A percentile compares a stretch with the other conserved stretches of the same genome.
phyloP scores from a whole-genome alignment of 129 eudicot species.

The Helianthus tuberosus region DNA sequence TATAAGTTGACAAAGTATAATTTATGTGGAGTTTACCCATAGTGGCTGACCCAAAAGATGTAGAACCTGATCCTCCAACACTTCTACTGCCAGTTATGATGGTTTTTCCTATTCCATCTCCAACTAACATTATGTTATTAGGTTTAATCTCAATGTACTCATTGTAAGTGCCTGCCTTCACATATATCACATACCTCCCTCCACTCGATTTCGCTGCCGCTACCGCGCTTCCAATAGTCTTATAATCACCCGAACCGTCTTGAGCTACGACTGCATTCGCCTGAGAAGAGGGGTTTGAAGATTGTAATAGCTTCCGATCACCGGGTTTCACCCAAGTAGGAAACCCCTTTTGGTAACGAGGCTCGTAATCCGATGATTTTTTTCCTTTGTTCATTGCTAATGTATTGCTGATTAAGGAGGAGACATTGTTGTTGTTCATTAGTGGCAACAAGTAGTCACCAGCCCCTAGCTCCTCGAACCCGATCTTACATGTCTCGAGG shows the following conservation, averaged over 20 bases:
- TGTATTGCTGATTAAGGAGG: slow-evolving; percentile 55
- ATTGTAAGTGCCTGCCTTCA: slow-evolving; percentile 57
- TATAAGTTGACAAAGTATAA: not conserved
- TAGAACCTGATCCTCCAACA: slow-evolving; percentile 63
- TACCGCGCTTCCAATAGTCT: slow-evolving; percentile 53
- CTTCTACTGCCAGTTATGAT: slow-evolving; percentile 77
- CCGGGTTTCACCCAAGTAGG: slow-evolving; percentile 58
- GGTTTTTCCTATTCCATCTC: slow-evolving; percentile 87
- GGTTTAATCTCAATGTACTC: slow-evolving; percentile 52
- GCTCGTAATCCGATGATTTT: not conserved
- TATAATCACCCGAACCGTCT: slow-evolving; percentile 69
- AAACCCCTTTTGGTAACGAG: slow-evolving; percentile 41
- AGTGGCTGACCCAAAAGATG: slow-evolving; percentile 68
- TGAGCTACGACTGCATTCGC: slow-evolving; percentile 74
- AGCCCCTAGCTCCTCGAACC: slow-evolving; percentile 52
- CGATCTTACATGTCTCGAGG: slow-evolving; percentile 57
- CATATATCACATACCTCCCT: slow-evolving; percentile 63
- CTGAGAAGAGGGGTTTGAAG: slow-evolving; percentile 31
- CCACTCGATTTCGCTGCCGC: slow-evolving; percentile 52
- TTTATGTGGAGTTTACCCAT: slow-evolving; percentile 51
- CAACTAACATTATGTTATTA: slow-evolving; percentile 62
- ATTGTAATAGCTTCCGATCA: slow-evolving; percentile 57
- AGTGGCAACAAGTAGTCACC: slow-evolving; percentile 43
- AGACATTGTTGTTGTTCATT: slow-evolving; percentile 48
- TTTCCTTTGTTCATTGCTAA: slow-evolving; percentile 51